A percentile compares a stretch with the other conserved stretches of the same genome.
These are phyloP conservation scores for Boletus sp. DNA, from an alignment of 768 basidiomycete species.

Conservation along the genomic window DNA sequence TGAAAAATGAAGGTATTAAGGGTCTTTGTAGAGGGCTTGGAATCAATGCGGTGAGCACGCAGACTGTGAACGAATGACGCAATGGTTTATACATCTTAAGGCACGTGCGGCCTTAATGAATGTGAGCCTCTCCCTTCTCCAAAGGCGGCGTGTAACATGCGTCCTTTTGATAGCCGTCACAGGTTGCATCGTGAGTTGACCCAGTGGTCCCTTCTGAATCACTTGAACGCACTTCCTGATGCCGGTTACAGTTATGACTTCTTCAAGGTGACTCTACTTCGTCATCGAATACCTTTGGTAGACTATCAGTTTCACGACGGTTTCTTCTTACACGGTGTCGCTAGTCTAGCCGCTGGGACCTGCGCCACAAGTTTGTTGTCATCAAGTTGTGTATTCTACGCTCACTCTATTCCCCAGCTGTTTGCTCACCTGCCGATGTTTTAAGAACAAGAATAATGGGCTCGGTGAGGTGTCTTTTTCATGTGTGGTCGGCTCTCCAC, in stretches of 20 bases:
- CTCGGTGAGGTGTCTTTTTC: conserved; percentile 43
- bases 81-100: conserved; percentile 28
- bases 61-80: neutral
- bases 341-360: conserved; percentile 69
- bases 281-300: conserved; percentile 48
- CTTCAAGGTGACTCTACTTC: conserved; percentile 61
- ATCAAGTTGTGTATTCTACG: neutral
- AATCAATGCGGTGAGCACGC: conserved; percentile 63
- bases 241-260: conserved; percentile 60
- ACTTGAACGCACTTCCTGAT: neutral
- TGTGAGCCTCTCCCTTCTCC: conserved; percentile 37
- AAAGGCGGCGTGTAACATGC: conserved; percentile 3
- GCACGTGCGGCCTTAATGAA: conserved; percentile 72
- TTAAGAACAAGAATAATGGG: conserved; percentile 76
- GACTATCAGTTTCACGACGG: conserved; percentile 63
- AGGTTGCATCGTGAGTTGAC: conserved; percentile 74
- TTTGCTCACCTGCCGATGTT: conserved; percentile 78
- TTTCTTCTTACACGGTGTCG: conserved; percentile 60
- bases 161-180: conserved; percentile 52
- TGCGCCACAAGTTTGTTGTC: conserved; percentile 67
- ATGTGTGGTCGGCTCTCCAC: neutral
- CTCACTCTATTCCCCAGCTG: conserved; percentile 42
- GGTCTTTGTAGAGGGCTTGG: conserved; percentile 73
- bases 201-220: neutral
- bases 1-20: conserved; percentile 64